Percentiles rank a stretch among this genome's conserved stretches.
phyloP scores from a whole-genome alignment of 352 stramenopile genomes.

The Thalassiosira livingstoniorum region DNA sequence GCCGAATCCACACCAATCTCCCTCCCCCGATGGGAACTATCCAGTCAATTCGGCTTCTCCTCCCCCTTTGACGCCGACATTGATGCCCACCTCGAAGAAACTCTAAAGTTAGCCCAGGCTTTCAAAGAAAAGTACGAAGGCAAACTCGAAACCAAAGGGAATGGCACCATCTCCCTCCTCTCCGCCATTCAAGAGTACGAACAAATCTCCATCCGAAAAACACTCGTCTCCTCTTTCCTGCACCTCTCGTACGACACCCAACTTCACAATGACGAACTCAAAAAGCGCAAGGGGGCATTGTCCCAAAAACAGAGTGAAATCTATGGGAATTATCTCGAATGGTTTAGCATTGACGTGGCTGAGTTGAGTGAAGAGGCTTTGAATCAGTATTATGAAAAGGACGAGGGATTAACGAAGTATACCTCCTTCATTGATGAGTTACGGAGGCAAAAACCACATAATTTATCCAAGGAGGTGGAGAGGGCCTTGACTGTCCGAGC shows the following conservation, averaged over 20 bases:
- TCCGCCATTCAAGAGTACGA: constrained; percentile 56
- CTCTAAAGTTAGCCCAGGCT: constrained; percentile 9
- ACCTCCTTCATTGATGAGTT: constrained; percentile 55
- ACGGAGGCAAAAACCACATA: constrained; percentile 50
- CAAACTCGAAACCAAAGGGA: no score
- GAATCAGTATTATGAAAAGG: constrained; percentile 28
- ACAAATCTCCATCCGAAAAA: constrained; percentile 34
- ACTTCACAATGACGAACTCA: constrained; percentile 53
- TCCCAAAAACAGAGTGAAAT: constrained; percentile 46
- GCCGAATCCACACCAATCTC: no score
- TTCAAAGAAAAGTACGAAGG: constrained; percentile 57
- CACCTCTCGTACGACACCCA: constrained; percentile 46
- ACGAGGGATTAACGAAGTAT: constrained; percentile 34
- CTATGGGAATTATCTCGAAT: constrained; percentile 53
- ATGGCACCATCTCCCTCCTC: constrained; percentile 23
- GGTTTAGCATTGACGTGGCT: constrained; percentile 58
- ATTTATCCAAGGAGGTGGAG: constrained; percentile 59
- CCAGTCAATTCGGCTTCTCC: constrained; percentile 47
- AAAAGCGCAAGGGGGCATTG: constrained; percentile 55
- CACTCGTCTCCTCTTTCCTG: constrained; percentile 44
- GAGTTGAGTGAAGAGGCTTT: constrained; percentile 30
- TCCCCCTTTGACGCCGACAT: constrained; percentile 33
- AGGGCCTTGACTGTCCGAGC: constrained; percentile 52
- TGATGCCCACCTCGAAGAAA: constrained; percentile 46
- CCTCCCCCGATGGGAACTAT: constrained; percentile 56